A percentile compares a stretch with the other conserved stretches of the same genome.
Conservation (phyloP, 2,329 filamentous ascomycete genomes). For the Aureobasidium sp. region DNA sequence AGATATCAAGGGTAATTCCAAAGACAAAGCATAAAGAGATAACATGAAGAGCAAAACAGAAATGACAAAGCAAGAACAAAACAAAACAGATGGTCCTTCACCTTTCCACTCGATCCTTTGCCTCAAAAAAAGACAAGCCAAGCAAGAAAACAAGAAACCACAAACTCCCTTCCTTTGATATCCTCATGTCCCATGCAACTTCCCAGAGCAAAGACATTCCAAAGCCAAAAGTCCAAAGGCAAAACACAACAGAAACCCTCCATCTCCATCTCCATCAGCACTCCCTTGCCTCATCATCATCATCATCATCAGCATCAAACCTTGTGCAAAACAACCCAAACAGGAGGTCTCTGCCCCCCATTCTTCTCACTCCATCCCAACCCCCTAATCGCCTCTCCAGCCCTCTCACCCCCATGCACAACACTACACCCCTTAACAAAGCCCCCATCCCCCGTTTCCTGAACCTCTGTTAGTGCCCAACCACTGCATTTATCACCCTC, state of each 20-base stretch:
- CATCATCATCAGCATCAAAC: too few species aligned
- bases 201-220: too few species aligned
- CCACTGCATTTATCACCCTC: conserved; percentile 20
- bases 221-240: not conserved
- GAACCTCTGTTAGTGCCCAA: conserved; percentile 29
- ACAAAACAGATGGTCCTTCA: too few species aligned
- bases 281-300: not conserved
- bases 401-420: conserved; percentile 24
- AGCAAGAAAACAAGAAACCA: too few species aligned
- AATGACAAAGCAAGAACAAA: too few species aligned
- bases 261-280: not conserved
- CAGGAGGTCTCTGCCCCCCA: conserved; percentile 26
- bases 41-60: too few species aligned
- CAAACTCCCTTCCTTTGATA: too few species aligned
- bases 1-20: too few species aligned
- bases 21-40: too few species aligned
- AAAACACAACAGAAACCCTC: not conserved
- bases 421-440: conserved; percentile 29
- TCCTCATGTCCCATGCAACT: too few species aligned
- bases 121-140: too few species aligned
- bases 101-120: too few species aligned
- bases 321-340: conserved; percentile 31
- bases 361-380: conserved; percentile 30
- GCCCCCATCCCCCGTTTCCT: conserved; percentile 26
- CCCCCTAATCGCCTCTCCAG: conserved; percentile 22